Base-by-base conservation (phyloP, 2,329 filamentous ascomycete genomes). In the Knufia petricola region DNA sequence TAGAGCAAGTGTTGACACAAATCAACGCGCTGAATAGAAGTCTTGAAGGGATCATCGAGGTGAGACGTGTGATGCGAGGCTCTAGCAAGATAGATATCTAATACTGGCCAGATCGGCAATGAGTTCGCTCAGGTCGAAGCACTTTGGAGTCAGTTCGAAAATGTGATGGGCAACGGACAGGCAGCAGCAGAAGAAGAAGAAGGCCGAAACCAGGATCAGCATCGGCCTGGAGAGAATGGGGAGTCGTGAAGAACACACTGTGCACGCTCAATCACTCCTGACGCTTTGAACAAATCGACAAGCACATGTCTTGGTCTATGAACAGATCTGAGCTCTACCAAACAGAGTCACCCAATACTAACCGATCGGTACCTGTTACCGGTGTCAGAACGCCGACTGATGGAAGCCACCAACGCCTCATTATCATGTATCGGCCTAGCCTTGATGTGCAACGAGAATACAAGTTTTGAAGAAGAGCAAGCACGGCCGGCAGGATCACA, bases 91-190 rank as follows among this genome's bases (percentile, higher is more conserved):
- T 21, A 38, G 13, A 17, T 32, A 30, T 37, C 28, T 30, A 26
- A 34, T 12, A 49, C 17, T 30, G 31, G 15, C 36, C 8, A 87
- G 82, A 82, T 98, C 46, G 92, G 92, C 31, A 95, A 95, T 67
- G 92, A 98, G 62, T 95, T 98, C 68, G 83, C 85, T n/a, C 89
- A 87, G 3, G 92, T 98, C 37, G 92, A 98, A 66, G 88, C 87
- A 24, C 76, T 98, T 13, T 98, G 92, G 92, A 94, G 86, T 32
- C 87, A 94, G 61, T 96, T 98, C 62, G 92, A 98, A 69, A 85
- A 83, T 57, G 89, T 96, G 59, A 96, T 95, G 89, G 86, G 79
- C 7, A 86, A 84, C 60, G 77, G 84, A 49, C 43, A 37, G 23
- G 9, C 19, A 20, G 31, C 60, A 56, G 9, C 19, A 20, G 31